phyloP scores from a whole-genome alignment of 2,329 filamentous ascomycete genomes.

The Knufia fluminis region DNA sequence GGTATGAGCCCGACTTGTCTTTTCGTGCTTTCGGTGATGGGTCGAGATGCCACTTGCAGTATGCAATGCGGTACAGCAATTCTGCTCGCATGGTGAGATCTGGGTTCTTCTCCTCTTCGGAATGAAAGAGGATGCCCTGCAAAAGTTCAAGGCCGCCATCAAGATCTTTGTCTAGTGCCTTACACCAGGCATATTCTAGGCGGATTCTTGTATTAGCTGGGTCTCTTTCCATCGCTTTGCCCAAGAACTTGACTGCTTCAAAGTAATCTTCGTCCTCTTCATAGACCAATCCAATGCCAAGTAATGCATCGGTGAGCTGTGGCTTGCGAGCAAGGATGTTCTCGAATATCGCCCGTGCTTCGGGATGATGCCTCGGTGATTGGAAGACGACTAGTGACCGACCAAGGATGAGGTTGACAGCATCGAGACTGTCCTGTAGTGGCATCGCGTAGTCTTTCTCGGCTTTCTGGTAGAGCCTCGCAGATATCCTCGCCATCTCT shows the following conservation, averaged over 20 bases:
- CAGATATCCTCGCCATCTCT: conserved; percentile 50
- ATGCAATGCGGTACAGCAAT: conserved; percentile 76
- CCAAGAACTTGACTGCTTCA: conserved; percentile 71
- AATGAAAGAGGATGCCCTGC: conserved; percentile 55
- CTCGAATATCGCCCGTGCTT: conserved; percentile 81
- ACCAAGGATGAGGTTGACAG: conserved; percentile 66
- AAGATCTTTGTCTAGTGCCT: conserved; percentile 71
- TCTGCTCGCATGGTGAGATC: conserved; percentile 69
- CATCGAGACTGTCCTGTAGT: conserved; percentile 62
- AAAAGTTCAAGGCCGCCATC: conserved; percentile 58
- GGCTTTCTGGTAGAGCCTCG: conserved; percentile 39
- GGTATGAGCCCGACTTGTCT: conserved; percentile 71
- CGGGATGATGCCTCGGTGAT: conserved; percentile 76
- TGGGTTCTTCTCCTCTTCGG: conserved; percentile 53
- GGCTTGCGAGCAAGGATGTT: conserved; percentile 66
- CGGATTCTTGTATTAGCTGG: conserved; percentile 65
- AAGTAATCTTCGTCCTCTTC: conserved; percentile 87
- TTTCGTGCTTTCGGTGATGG: conserved; percentile 64
- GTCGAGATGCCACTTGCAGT: conserved; percentile 79
- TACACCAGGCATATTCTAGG: conserved; percentile 87
- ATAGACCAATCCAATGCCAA: conserved; percentile 82
- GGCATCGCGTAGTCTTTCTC: conserved; percentile 53
- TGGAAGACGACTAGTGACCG: conserved; percentile 89
- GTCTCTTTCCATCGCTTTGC: conserved; percentile 65
- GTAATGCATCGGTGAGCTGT: conserved; percentile 68